phyloP scores from a whole-genome alignment of 164 flowering plant species.

The Kingdonia uniflora region DNA sequence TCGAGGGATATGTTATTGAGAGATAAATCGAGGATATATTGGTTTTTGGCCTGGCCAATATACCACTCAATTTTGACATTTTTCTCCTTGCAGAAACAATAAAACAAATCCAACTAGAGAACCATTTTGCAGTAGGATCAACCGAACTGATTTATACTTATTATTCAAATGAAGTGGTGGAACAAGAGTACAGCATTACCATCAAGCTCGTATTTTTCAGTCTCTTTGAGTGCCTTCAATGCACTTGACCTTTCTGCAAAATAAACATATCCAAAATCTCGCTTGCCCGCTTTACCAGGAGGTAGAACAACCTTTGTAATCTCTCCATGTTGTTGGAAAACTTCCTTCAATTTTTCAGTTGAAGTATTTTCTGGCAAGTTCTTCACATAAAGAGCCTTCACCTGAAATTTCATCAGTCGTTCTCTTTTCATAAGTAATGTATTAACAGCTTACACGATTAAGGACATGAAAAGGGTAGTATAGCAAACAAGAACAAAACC shows the following conservation, averaged over 20 bases:
- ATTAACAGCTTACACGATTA: neutral
- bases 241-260: constrained; percentile 89
- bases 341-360: constrained; percentile 75
- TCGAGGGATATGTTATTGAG: too few relatives aligned
- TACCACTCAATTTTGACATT: too few relatives aligned
- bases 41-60: too few relatives aligned
- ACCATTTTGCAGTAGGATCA: too few relatives aligned
- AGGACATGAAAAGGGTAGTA: neutral
- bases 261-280: constrained; percentile 88
- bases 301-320: constrained; percentile 90
- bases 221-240: constrained; percentile 82
- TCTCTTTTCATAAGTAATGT: neutral
- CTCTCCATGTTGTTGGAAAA: constrained; percentile 87
- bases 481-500: too few relatives aligned
- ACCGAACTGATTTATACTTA: too few relatives aligned
- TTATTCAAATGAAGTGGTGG: too few relatives aligned
- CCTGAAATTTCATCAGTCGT: constrained; percentile 33
- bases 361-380: constrained; percentile 77
- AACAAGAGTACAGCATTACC: constrained; percentile 31
- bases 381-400: constrained; percentile 95
- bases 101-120: too few relatives aligned
- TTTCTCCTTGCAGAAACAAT: too few relatives aligned
- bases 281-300: constrained; percentile 75
- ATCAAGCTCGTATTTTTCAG: constrained; percentile 86
- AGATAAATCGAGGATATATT: too few relatives aligned